phyloP scores from a whole-genome alignment of 768 basidiomycete genomes.

The Panellus pusillus region DNA sequence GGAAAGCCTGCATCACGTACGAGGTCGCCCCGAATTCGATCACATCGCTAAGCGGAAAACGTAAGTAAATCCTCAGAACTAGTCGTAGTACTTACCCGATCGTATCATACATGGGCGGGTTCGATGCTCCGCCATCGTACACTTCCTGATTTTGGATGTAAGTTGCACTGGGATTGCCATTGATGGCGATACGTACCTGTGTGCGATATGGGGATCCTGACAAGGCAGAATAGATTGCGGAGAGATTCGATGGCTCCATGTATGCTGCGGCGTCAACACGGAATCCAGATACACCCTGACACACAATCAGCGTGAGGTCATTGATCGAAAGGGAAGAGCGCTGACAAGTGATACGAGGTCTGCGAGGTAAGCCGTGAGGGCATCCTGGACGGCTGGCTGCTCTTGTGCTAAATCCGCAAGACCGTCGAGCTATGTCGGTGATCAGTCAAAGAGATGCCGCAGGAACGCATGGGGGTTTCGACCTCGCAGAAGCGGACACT shows the following conservation, averaged over 20 bases:
- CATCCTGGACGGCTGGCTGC: slow-evolving; percentile 7
- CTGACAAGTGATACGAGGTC: slow-evolving; percentile 14
- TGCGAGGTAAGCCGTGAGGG: slow-evolving; percentile 6
- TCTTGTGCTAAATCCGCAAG: slow-evolving; percentile 13
- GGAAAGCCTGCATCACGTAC: slow-evolving; percentile 12
- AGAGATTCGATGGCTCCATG: slow-evolving; percentile 7
- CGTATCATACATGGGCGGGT: slow-evolving; percentile 11
- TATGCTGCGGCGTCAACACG: slow-evolving; percentile 12
- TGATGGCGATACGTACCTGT: slow-evolving; percentile 5
- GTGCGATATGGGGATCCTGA: slow-evolving; percentile 15
- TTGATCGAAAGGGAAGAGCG: slow-evolving; percentile 3
- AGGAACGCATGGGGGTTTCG: neutral
- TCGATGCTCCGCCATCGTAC: slow-evolving; percentile 13
- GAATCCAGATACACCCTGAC: slow-evolving; percentile 13
- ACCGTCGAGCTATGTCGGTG: slow-evolving; percentile 5
- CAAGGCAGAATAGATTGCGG: slow-evolving; percentile 12
- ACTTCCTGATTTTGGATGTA: slow-evolving; percentile 3
- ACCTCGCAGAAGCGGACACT: slow-evolving; percentile 13
- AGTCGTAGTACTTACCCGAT: slow-evolving; percentile 8
- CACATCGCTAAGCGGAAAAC: slow-evolving; percentile 9
- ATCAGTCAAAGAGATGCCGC: neutral
- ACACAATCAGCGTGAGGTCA: neutral
- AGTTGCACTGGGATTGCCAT: neutral
- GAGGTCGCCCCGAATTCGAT: slow-evolving; percentile 14
- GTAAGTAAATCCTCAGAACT: neutral